Evolutionary conservation across 495 filamentous ascomycete species (phyloP).

Genomic region (Letharia columbiana): DNA sequence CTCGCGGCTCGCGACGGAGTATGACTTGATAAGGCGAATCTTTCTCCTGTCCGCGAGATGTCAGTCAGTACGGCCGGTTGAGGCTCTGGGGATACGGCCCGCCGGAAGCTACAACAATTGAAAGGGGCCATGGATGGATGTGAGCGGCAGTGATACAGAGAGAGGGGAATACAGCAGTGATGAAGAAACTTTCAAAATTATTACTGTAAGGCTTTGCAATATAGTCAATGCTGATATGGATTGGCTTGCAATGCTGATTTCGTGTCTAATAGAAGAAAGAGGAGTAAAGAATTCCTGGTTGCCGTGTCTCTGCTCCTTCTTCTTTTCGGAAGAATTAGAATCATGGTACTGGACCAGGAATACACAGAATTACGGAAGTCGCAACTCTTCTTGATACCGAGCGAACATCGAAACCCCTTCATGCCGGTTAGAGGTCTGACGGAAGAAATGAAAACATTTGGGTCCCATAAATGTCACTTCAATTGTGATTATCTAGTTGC

Average conservation of each 20-base stretch:
- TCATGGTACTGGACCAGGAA: background rate
- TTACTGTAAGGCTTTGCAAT: background rate
- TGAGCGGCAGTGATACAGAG: background rate
- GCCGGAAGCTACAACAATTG: conserved; percentile 18
- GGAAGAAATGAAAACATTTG: background rate
- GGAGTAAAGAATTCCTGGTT: background rate
- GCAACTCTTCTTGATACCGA: background rate
- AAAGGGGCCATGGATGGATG: conserved; percentile 14
- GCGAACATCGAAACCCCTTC: background rate
- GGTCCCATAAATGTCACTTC: background rate
- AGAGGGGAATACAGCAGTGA: background rate
- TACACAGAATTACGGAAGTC: background rate
- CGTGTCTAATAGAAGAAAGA: background rate
- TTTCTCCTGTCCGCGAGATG: conserved; percentile 8
- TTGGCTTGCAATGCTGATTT: background rate
- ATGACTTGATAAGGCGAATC: conserved; percentile 19
- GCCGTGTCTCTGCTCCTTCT: background rate
- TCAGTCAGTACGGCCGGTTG: conserved; percentile 13
- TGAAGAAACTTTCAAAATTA: background rate
- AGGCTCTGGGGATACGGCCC: conserved; percentile 12
- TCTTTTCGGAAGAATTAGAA: background rate
- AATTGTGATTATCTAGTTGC: background rate
- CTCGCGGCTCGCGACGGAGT: conserved; percentile 6
- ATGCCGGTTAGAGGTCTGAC: background rate
- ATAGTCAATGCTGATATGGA: conserved; percentile 9